phyloP scores from a whole-genome alignment of 495 filamentous ascomycete species.

The Xylaria flabelliformis region DNA sequence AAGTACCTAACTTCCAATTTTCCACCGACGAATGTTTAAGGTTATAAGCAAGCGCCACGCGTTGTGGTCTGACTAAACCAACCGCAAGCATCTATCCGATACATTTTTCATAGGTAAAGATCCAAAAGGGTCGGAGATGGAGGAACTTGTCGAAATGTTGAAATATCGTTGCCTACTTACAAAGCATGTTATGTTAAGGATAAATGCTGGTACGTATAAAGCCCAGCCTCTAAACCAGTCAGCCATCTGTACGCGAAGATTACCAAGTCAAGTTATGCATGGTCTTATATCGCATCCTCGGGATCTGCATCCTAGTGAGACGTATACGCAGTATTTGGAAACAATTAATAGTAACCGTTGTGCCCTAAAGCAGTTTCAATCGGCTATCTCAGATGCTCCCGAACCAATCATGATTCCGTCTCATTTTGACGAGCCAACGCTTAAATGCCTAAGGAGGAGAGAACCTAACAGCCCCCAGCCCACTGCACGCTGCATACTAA shows the following conservation, averaged over 20 bases:
- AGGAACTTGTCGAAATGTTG: neutral
- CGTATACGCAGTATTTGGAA: slow-evolving; percentile 28
- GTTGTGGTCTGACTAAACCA: slow-evolving; percentile 4
- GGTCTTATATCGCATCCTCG: slow-evolving; percentile 16
- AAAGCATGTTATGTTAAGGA: neutral
- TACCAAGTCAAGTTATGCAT: slow-evolving; percentile 24
- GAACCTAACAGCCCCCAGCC: neutral
- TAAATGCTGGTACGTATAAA: neutral
- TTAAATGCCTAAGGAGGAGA: neutral
- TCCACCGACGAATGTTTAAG: slow-evolving; percentile 12
- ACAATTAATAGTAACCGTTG: slow-evolving; percentile 18
- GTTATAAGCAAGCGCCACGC: slow-evolving; percentile 22
- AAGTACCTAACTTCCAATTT: neutral
- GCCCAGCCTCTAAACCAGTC: slow-evolving; percentile 5
- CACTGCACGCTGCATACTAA: neutral
- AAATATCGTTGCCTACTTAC: neutral
- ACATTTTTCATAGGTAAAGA: neutral
- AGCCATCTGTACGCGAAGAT: slow-evolving; percentile 18
- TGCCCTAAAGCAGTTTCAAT: slow-evolving; percentile 12
- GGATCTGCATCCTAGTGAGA: slow-evolving; percentile 24
- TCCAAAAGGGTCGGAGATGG: neutral
- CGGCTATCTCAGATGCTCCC: slow-evolving; percentile 29
- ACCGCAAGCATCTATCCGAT: slow-evolving; percentile 6
- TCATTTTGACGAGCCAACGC: slow-evolving; percentile 17
- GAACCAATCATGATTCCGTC: slow-evolving; percentile 20